Conservation (phyloP, 2,329 filamentous ascomycete species). For the Berkeleyomyces rouxiae region DNA sequence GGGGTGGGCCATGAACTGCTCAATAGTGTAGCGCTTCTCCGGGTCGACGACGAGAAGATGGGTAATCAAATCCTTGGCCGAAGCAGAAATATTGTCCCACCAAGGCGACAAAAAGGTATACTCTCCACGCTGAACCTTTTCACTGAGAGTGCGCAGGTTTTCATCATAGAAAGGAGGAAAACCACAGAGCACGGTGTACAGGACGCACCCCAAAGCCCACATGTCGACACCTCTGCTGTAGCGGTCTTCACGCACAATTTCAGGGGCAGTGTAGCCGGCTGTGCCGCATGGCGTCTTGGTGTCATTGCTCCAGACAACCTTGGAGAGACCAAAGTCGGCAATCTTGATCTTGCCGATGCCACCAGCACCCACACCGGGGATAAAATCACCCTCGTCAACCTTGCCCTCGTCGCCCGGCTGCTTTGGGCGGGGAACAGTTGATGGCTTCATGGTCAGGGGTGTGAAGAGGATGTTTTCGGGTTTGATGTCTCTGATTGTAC, state of each 20-base stretch:
- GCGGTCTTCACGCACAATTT: constrained; percentile 96
- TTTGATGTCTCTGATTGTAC: constrained; percentile 70
- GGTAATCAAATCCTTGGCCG: constrained; percentile 82
- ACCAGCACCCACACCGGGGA: constrained; percentile 63
- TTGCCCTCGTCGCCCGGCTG: constrained; percentile 91
- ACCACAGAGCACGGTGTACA: constrained; percentile 91
- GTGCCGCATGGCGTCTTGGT: constrained; percentile 99
- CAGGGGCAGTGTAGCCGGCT: constrained; percentile 91
- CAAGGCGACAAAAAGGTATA: constrained; percentile 96
- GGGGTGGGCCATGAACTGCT: constrained; percentile 81
- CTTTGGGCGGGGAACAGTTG: constrained; percentile 62
- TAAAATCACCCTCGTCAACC: constrained; percentile 87
- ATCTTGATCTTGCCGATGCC: constrained; percentile 95
- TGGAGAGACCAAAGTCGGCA: constrained; percentile 92
- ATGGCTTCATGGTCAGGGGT: constrained; percentile 65
- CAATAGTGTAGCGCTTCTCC: constrained; percentile 85
- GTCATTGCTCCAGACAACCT: constrained; percentile 94
- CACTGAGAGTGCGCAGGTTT: constrained; percentile 88
- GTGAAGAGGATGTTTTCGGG: constrained; percentile 94
- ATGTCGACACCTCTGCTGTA: constrained; percentile 99
- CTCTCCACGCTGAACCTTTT: constrained; percentile 92
- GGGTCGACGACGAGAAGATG: constrained; percentile 90
- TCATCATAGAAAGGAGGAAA: constrained; percentile 99
- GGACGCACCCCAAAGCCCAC: constrained; percentile 94
- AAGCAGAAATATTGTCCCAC: constrained; percentile 98